Evolutionary conservation across 768 basidiomycete species (phyloP).

Genomic region (Boletus sensibilis): DNA sequence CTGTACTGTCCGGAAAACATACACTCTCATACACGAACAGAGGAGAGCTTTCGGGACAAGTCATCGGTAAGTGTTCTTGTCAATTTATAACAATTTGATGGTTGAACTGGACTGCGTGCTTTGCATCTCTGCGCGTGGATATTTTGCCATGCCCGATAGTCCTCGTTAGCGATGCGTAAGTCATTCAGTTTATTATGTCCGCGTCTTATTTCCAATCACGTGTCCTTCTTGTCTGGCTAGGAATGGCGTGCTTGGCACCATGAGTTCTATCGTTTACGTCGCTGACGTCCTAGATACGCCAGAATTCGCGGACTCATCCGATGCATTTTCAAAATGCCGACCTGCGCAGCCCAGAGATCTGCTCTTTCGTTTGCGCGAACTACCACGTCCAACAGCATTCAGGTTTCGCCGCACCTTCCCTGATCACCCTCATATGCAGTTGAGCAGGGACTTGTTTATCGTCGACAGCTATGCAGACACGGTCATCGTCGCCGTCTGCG

Average conservation of each 20-base stretch:
- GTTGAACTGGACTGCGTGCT: background rate
- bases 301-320: background rate
- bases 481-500: constrained; percentile 17
- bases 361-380: background rate
- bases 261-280: background rate
- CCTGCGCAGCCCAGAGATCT: background rate
- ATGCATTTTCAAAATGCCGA: constrained; percentile 15
- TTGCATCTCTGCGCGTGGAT: background rate
- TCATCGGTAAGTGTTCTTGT: constrained; percentile 35
- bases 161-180: constrained; percentile 45
- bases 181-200: constrained; percentile 1
- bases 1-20: constrained; percentile 34
- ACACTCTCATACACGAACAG: constrained; percentile 44
- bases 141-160: constrained; percentile 24
- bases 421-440: constrained; percentile 6
- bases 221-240: constrained; percentile 25
- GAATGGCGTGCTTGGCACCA: constrained; percentile 36
- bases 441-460: background rate
- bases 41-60: constrained; percentile 32
- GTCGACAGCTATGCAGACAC: constrained; percentile 3
- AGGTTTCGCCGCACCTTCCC: background rate
- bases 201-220: background rate
- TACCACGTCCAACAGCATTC: background rate
- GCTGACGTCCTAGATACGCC: constrained; percentile 4
- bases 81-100: background rate